Conservation (phyloP, 768 basidiomycete species). For the Cystobasidium ongulense region DNA sequence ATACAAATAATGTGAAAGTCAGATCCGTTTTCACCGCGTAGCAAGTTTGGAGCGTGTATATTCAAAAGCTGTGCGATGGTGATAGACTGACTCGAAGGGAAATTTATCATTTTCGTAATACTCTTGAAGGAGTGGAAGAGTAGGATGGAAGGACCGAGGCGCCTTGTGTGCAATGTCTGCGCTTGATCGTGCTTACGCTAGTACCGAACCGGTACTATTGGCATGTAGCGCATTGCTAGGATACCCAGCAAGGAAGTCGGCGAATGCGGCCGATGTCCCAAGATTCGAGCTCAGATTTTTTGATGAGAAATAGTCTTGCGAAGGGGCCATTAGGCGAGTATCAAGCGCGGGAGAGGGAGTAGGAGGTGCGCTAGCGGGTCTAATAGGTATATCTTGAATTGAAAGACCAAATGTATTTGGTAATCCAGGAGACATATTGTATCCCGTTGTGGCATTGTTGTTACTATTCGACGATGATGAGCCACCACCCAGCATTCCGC, state of each 20-base stretch:
- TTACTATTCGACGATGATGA: background rate
- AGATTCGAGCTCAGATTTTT: background rate
- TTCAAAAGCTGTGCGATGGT: too few relatives aligned
- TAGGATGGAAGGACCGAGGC: too few relatives aligned
- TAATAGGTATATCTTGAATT: conserved; percentile 13
- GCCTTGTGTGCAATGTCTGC: too few relatives aligned
- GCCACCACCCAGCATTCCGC: background rate
- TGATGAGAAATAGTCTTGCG: conserved; percentile 17
- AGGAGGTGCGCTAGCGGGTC: conserved; percentile 25
- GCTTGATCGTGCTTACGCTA: too few relatives aligned
- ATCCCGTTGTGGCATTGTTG: background rate
- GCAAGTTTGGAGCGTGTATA: too few relatives aligned
- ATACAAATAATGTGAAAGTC: too few relatives aligned
- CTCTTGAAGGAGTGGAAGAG: too few relatives aligned
- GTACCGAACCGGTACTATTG: background rate
- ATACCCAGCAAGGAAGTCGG: background rate
- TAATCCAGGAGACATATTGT: background rate
- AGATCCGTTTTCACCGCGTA: too few relatives aligned
- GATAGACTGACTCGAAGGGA: too few relatives aligned
- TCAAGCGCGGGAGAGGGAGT: conserved; percentile 24
- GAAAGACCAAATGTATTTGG: conserved; percentile 28
- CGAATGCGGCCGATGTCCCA: background rate
- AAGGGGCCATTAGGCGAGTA: background rate
- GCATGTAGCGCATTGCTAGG: background rate
- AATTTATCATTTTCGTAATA: too few relatives aligned